Evolutionary conservation across 2,329 filamentous ascomycete genomes (phyloP).

Genomic region (Ophiocordyceps polyrhachis-furcata): DNA sequence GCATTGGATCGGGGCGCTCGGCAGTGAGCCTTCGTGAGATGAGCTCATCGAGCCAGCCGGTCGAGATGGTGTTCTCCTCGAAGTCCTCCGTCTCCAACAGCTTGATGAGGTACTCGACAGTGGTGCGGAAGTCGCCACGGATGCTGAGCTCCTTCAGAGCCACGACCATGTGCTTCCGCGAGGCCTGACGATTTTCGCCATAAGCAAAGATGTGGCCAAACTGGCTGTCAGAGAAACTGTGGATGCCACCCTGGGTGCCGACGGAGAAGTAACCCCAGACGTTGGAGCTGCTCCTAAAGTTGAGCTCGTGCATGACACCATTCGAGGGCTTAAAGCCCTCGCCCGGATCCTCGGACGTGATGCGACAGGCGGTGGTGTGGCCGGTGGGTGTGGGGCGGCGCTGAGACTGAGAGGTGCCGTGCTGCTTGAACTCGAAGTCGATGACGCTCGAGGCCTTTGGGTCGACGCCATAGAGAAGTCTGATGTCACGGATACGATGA

Average conservation of each 20-base stretch:
- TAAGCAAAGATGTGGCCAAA: constrained; percentile 99
- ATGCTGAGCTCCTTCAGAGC: constrained; percentile 97
- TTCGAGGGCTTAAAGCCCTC: constrained; percentile 99
- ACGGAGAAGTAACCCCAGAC: constrained; percentile 99
- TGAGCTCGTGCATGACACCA: constrained; percentile 96
- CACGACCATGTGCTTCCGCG: constrained; percentile 97
- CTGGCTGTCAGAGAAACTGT: constrained; percentile 97
- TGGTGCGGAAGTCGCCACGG: constrained; percentile 96
- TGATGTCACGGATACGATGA: constrained; percentile 89
- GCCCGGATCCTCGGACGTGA: constrained; percentile 95
- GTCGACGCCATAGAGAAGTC: constrained; percentile 87
- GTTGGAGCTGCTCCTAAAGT: constrained; percentile 97
- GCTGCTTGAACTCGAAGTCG: constrained; percentile 88
- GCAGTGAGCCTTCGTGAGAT: constrained; percentile 96
- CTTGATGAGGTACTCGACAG: constrained; percentile 97
- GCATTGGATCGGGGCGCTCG: constrained; percentile 79
- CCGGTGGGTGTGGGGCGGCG: constrained; percentile 84
- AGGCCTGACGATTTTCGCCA: constrained; percentile 89
- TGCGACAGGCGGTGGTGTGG: constrained; percentile 95
- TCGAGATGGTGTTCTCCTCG: constrained; percentile 97
- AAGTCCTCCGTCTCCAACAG: constrained; percentile 95
- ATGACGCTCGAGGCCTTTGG: constrained; percentile 73
- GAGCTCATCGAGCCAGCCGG: constrained; percentile 94
- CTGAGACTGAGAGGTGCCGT: constrained; percentile 68
- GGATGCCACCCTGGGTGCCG: constrained; percentile 86